Conservation (phyloP, 1,139 yeast genomes). For the Diutina catenulata region DNA sequence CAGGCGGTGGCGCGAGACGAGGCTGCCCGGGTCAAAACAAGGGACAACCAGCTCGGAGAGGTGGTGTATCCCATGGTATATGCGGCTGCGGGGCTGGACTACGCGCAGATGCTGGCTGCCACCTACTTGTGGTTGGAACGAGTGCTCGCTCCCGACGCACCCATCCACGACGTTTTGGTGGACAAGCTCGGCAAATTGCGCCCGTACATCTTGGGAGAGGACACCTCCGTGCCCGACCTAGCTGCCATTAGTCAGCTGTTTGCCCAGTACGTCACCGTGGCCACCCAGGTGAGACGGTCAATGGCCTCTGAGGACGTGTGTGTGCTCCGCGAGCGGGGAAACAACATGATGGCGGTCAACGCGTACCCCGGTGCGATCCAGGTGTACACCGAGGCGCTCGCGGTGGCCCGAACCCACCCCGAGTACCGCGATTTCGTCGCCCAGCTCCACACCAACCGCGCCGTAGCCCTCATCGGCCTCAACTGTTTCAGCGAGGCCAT, state of each 20-base stretch:
- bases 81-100: not conserved
- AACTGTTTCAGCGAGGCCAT: slow-evolving; percentile 33
- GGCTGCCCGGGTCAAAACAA: too few relatives aligned
- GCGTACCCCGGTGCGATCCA: slow-evolving; percentile 32
- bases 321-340: slow-evolving; percentile 27
- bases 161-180: not conserved
- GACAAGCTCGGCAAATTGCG: not conserved
- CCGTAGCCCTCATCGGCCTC: slow-evolving; percentile 32
- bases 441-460: slow-evolving; percentile 28
- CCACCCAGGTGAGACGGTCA: not conserved
- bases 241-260: not conserved
- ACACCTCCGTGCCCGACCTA: not conserved
- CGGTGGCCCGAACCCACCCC: slow-evolving; percentile 10
- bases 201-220: not conserved
- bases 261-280: not conserved
- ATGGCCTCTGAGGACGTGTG: not conserved
- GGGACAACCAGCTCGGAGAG: too few relatives aligned
- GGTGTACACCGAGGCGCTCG: slow-evolving; percentile 25
- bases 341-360: slow-evolving; percentile 26
- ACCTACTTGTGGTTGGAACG: not conserved
- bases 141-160: not conserved
- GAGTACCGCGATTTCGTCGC: slow-evolving; percentile 12
- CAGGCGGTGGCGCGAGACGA: slow-evolving; percentile 1
- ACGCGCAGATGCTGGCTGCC: not conserved
- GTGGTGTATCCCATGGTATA: slow-evolving; percentile 3